These are phyloP conservation scores for Brachypodium distachyon DNA, from an alignment of 202 grass and related monocot genomes.

Conservation along the genomic window DNA sequence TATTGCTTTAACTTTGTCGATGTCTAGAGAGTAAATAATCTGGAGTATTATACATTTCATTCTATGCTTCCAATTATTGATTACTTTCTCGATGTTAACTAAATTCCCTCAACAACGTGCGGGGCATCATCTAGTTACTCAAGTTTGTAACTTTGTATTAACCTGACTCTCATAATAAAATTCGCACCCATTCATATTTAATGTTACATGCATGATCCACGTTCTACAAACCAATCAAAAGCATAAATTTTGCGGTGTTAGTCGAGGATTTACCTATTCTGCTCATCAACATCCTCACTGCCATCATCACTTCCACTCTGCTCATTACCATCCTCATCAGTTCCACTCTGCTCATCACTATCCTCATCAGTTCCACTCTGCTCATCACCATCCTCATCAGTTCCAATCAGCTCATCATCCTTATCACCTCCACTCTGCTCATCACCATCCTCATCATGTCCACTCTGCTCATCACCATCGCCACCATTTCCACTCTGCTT, in stretches of 20 bases:
- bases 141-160: not conserved
- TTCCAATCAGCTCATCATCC: not conserved
- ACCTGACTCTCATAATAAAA: not conserved
- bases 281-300: not conserved
- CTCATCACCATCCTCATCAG: not conserved
- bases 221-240: not conserved
- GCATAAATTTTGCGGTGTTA: not conserved
- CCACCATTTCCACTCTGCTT: not conserved
- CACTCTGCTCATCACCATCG: not conserved
- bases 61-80: too few species aligned
- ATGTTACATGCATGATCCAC: not conserved
- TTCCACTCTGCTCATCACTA: not conserved
- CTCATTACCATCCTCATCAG: not conserved
- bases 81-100: too few species aligned
- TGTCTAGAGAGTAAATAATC: too few species aligned
- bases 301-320: not conserved
- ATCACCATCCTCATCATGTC: not conserved
- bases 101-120: too few species aligned
- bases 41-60: too few species aligned
- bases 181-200: not conserved
- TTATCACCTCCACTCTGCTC: not conserved
- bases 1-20: too few species aligned
- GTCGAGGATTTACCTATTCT: not conserved
- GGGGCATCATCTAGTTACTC: too few species aligned
- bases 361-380: not conserved